Base-by-base conservation (phyloP, 352 stramenopile species). In the Pythium sukuiense region DNA sequence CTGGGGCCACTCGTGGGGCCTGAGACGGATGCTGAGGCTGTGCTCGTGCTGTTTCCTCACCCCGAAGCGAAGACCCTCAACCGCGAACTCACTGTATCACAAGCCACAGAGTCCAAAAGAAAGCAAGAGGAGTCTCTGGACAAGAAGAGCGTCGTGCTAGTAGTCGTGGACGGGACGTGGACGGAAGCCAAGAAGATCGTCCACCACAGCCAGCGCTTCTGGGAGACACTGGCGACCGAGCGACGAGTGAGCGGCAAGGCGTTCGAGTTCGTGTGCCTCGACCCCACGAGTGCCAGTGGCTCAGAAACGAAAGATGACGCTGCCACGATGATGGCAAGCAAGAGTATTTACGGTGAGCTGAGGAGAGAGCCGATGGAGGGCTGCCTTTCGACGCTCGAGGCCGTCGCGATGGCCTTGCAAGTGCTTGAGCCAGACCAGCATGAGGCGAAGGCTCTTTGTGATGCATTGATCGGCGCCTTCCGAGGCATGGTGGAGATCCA, bases 101-200 rank as follows among this genome's bases (percentile, higher is more conserved):
- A 18, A 33, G n/a, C 27, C 14, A 20, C 12, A 4, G 30, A 26
- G n/a, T 30, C 39, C 2, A 18, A 27, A 39, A 24, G 0, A 24
- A 13, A 35, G 33, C 18, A 54, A 8, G 7, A 11, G 18, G 62
- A 20, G 2, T 12, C 30, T n/a, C 2, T 8, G 2, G 33, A 59
- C 24, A 24, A 2, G 12, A 63, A 56, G 52, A 33, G 49, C 16
- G 50, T 54, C 14, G 70, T 90, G 65, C 73, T 94, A 1, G 65
- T 94, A 0, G 85, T 82, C 56, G 71, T 94, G 26, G 85, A 94
- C 43, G 85, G 85, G 52, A 94, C 85, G 53, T 94, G 85, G 85
- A 87, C 78, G 14, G 80, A 94, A 55, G 85, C 85, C 61, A 94
- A 92, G 76, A 87, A 89, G 65, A 85, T 93, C 33, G 74, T 86